Conservation (phyloP, 2,329 filamentous ascomycete species). For the Claviceps sp. region DNA sequence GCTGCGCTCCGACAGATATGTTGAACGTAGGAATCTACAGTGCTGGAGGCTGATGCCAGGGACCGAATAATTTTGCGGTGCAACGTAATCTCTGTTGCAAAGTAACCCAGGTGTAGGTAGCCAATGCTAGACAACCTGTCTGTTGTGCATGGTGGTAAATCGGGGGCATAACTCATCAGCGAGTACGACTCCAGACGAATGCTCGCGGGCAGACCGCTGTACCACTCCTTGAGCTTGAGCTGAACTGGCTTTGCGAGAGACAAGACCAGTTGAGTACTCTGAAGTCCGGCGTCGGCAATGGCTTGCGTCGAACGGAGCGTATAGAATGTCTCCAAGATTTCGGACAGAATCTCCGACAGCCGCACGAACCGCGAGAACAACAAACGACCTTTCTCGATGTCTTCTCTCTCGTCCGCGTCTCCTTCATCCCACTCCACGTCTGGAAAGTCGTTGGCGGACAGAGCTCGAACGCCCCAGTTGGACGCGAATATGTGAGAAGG, state of each 20-base stretch:
- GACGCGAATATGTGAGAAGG: constrained; percentile 58
- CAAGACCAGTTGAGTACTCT: constrained; percentile 60
- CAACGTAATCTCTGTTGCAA: constrained; percentile 85
- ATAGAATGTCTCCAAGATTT: constrained; percentile 75
- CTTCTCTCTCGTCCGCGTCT: constrained; percentile 46
- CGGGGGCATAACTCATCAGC: constrained; percentile 10
- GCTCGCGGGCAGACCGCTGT: constrained; percentile 48
- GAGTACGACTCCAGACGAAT: constrained; percentile 53
- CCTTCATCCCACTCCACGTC: constrained; percentile 56
- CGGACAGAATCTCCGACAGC: constrained; percentile 60
- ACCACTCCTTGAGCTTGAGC: constrained; percentile 73
- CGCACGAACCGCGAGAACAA: constrained; percentile 65
- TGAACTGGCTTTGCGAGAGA: constrained; percentile 70
- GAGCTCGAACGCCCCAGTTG: constrained; percentile 63
- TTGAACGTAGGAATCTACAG: constrained; percentile 64
- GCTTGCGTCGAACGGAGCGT: constrained; percentile 62
- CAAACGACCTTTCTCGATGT: constrained; percentile 53
- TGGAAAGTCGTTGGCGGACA: constrained; percentile 57
- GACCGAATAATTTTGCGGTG: constrained; percentile 84
- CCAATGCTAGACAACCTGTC: constrained; percentile 48
- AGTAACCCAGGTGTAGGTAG: constrained; percentile 83
- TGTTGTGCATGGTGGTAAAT: constrained; percentile 15
- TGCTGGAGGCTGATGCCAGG: constrained; percentile 32
- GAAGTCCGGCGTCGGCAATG: constrained; percentile 50
- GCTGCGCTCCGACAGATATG: constrained; percentile 90